Conservation (phyloP, 176 grass and related monocot species). For the Aechmea fasciata region DNA sequence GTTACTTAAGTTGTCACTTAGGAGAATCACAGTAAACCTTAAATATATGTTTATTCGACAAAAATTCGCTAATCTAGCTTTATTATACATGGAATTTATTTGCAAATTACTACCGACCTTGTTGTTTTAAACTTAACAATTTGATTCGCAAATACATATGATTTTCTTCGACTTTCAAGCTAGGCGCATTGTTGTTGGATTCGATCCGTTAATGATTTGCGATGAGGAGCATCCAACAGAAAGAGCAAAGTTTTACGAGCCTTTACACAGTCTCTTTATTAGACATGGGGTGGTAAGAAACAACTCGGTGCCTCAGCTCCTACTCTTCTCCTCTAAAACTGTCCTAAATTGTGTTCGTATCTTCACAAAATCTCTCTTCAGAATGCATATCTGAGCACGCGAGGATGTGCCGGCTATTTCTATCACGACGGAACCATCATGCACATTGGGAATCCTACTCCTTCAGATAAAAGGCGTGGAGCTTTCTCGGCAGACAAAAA, state of each 20-base stretch:
- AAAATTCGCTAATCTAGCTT: no score
- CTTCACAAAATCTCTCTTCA: background rate
- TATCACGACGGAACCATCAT: slow-evolving; percentile 16
- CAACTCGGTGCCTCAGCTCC: background rate
- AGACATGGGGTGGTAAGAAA: slow-evolving; percentile 28
- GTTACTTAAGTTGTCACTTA: no score
- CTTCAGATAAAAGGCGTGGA: slow-evolving; percentile 14
- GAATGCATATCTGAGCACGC: slow-evolving; percentile 39
- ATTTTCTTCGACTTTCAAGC: slow-evolving; percentile 20
- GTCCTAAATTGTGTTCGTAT: background rate
- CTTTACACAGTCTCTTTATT: slow-evolving; percentile 29
- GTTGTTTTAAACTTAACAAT: no score
- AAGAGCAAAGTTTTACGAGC: slow-evolving; percentile 24
- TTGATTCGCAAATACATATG: background rate
- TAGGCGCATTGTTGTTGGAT: slow-evolving; percentile 37
- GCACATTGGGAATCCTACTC: slow-evolving; percentile 28
- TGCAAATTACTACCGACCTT: no score
- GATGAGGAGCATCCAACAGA: slow-evolving; percentile 24
- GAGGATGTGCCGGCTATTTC: slow-evolving; percentile 21
- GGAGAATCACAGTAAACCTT: no score
- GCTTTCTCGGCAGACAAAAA: slow-evolving; percentile 11
- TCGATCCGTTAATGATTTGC: slow-evolving; percentile 37
- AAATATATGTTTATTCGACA: no score
- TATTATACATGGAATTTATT: no score
- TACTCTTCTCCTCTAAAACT: background rate